These are phyloP conservation scores for Hura crepitans DNA, from an alignment of 441 rosid genomes.

Conservation along the genomic window DNA sequence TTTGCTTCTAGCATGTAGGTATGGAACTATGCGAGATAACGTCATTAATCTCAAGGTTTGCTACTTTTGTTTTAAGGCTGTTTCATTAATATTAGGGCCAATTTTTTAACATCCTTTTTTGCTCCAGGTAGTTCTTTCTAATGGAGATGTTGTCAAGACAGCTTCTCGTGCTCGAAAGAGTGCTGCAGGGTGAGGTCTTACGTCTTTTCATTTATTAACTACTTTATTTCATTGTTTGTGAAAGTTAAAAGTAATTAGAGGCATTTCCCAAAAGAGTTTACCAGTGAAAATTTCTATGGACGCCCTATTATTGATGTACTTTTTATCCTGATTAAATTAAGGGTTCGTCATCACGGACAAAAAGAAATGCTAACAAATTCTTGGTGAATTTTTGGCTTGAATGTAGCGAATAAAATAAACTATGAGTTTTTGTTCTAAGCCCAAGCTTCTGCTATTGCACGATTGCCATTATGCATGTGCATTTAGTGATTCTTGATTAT, in stretches of 20 bases:
- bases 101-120: slow-evolving; percentile 27
- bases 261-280: neutral
- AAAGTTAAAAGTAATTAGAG: neutral
- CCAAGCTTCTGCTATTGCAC: slow-evolving; percentile 1
- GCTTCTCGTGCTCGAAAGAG: slow-evolving; percentile 98
- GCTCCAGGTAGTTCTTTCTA: slow-evolving; percentile 76
- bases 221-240: slow-evolving; percentile 10
- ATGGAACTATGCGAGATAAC: slow-evolving; percentile 96
- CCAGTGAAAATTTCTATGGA: neutral
- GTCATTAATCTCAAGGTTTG: slow-evolving; percentile 90
- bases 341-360: neutral
- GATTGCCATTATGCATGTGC: slow-evolving; percentile 4
- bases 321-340: neutral
- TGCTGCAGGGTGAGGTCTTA: slow-evolving; percentile 80
- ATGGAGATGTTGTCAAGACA: slow-evolving; percentile 91
- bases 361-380: neutral
- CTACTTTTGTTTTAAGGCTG: slow-evolving; percentile 21
- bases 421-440: neutral
- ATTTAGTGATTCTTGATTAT: neutral
- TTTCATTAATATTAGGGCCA: slow-evolving; percentile 18
- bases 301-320: neutral
- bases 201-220: slow-evolving; percentile 6
- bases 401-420: neutral
- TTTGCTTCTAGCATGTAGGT: slow-evolving; percentile 66
- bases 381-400: slow-evolving; percentile 1